Evolutionary conservation across 2,329 filamentous ascomycete genomes (phyloP).

Genomic region (Hymenoscyphus infarciens): DNA sequence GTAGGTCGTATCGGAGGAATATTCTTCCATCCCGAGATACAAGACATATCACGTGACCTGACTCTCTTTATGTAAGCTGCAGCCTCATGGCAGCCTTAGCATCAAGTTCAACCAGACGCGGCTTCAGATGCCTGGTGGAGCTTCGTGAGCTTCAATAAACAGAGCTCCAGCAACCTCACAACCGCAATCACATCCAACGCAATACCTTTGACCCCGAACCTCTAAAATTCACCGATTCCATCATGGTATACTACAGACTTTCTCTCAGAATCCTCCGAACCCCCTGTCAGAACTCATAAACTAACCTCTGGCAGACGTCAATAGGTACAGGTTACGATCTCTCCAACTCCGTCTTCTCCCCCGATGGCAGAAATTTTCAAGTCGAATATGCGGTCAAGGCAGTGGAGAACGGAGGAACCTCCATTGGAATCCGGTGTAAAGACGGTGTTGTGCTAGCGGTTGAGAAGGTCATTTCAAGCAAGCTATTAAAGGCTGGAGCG

Average conservation of each 20-base stretch:
- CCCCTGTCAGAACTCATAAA: conserved; percentile 8
- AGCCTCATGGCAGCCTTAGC: conserved; percentile 1
- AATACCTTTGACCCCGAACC: conserved; percentile 12
- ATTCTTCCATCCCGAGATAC: not conserved
- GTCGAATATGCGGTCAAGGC: conserved; percentile 99
- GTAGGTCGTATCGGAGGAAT: not conserved
- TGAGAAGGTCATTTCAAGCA: conserved; percentile 94
- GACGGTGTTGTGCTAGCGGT: conserved; percentile 94
- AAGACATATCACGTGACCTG: not conserved
- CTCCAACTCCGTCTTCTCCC: conserved; percentile 98
- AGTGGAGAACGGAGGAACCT: conserved; percentile 95
- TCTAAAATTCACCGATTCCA: conserved; percentile 18
- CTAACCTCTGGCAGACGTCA: conserved; percentile 67
- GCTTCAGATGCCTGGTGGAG: conserved; percentile 32
- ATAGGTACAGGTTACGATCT: conserved; percentile 99
- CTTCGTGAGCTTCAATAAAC: conserved; percentile 13
- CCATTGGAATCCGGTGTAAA: conserved; percentile 94
- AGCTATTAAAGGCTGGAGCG: conserved; percentile 88
- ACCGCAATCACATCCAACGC: conserved; percentile 9
- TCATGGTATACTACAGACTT: conserved; percentile 34
- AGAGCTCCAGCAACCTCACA: conserved; percentile 26
- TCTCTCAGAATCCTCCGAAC: not conserved
- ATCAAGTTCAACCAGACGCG: conserved; percentile 25
- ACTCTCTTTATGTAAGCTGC: not conserved
- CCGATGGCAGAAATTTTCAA: conserved; percentile 98